Percentiles rank a stretch among this genome's conserved stretches.
phyloP scores from a whole-genome alignment of 441 rosid genomes.

The Viola pubescens region DNA sequence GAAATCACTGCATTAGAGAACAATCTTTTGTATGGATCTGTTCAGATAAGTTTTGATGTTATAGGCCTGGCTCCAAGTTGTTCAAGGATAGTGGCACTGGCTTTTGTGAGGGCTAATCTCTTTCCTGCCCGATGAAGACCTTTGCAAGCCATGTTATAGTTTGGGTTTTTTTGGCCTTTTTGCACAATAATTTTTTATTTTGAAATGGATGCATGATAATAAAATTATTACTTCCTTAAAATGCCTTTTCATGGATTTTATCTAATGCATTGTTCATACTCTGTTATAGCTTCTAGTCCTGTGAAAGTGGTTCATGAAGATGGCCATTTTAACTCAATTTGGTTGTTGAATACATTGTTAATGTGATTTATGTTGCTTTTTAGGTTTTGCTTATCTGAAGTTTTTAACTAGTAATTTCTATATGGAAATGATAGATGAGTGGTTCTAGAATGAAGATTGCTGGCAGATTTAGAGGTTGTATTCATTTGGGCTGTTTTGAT shows the following conservation, averaged over 20 bases:
- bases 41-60: no score
- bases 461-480: slow-evolving; percentile 76
- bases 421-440: slow-evolving; percentile 44
- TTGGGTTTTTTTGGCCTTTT: no score
- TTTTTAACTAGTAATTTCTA: background rate
- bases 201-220: no score
- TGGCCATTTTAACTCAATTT: background rate
- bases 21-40: no score
- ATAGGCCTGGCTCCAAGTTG: no score
- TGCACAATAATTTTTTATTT: no score
- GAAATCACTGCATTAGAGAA: no score
- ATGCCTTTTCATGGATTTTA: background rate
- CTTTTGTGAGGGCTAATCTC: no score
- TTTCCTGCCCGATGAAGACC: no score
- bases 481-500: slow-evolving; percentile 85
- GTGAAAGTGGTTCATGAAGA: background rate
- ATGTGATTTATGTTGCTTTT: slow-evolving; percentile 8
- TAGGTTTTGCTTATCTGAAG: slow-evolving; percentile 1
- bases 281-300: background rate
- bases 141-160: no score
- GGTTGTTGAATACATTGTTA: background rate
- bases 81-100: no score
- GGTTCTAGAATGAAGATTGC: slow-evolving; percentile 81
- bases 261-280: background rate
- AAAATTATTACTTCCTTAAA: no score